Base-by-base conservation (phyloP, 352 stramenopile species). In the Phytophthora pinifolia region DNA sequence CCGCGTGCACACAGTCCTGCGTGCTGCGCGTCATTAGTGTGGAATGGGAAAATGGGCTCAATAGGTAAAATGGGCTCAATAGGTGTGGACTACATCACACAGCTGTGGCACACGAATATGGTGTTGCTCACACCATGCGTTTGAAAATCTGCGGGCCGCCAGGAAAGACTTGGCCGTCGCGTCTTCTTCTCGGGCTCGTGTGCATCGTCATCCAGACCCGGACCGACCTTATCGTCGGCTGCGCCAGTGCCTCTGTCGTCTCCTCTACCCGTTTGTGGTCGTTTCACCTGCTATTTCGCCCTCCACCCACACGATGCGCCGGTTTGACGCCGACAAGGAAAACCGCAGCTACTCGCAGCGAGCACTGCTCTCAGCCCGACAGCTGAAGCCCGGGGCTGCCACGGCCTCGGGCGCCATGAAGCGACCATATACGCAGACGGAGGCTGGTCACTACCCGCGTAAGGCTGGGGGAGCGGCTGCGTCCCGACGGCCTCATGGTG, bases 301-400 rank as follows among this genome's bases (percentile, higher is more conserved):
- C 9, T 30, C 17, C 29, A 3, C 41, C 17, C 0, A 43, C 25
- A 4, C 15, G 10, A 86, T 86, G 78, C 75, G 74, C 42, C 76
- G 76, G 35, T 81, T 81, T 37, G 76, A 89, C 49, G 74, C 72
- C 9, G 79, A 86, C 47, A 89, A 86, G 58, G 79, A 89, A 65
- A 89, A 89, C 54, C 67, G 69, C 29, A 65, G 52, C 36, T 53
- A 62, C 35, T 57, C 54, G 22, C 51, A 69, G 12, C 54, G 52
- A 25, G 48, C 44, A 29, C 45, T 56, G 32, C 66, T 54, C 15
- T 62, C 64, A 18, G 46, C 56, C 18, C 64, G 59, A 0, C 54
- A 57, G 18, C 20, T 74, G 0, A 64, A 68, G 29, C 13, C 57
- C 22, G 39, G 48, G 2, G 52, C 39, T 1, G 18, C 39, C 17